Conservation (phyloP, 306 rosid genomes). For the Medicago ruthenica region DNA sequence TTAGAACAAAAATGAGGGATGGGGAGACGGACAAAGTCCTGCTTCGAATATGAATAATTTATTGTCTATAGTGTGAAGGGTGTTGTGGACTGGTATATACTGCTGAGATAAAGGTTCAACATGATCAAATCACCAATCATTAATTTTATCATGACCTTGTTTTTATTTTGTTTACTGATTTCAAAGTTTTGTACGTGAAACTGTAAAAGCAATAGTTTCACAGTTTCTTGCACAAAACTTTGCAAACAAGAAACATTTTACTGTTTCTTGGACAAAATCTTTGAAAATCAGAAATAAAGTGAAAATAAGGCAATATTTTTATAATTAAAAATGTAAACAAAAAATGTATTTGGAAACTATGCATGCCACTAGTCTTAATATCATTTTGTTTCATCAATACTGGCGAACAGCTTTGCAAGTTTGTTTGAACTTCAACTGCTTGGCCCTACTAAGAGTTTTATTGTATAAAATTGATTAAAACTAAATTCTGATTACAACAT, state of each 20-base stretch:
- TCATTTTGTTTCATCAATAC: not conserved
- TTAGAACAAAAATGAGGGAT: too few relatives aligned
- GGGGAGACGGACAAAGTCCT: not conserved
- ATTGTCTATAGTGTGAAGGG: constrained; percentile 16
- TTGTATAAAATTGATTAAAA: too few relatives aligned
- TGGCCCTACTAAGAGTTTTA: too few relatives aligned
- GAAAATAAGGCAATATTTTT: not conserved
- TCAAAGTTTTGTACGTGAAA: constrained; percentile 4
- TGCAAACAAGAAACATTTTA: not conserved
- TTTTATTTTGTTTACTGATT: not conserved
- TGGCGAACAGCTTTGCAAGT: not conserved
- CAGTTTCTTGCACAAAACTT: not conserved
- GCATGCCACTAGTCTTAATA: not conserved
- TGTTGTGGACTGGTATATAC: not conserved
- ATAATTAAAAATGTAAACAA: not conserved
- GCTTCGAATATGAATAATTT: constrained; percentile 19
- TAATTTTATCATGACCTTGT: not conserved
- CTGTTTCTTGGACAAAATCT: not conserved
- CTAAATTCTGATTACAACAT: too few relatives aligned
- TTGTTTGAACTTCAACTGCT: not conserved
- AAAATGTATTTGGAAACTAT: not conserved
- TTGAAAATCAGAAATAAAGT: not conserved
- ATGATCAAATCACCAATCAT: not conserved
- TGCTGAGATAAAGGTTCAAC: constrained; percentile 9
- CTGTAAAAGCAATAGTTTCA: not conserved